A percentile compares a stretch with the other conserved stretches of the same genome.
Conservation (phyloP, 192 early-diverging fungal genomes). For the Gamsiella multidivaricata region DNA sequence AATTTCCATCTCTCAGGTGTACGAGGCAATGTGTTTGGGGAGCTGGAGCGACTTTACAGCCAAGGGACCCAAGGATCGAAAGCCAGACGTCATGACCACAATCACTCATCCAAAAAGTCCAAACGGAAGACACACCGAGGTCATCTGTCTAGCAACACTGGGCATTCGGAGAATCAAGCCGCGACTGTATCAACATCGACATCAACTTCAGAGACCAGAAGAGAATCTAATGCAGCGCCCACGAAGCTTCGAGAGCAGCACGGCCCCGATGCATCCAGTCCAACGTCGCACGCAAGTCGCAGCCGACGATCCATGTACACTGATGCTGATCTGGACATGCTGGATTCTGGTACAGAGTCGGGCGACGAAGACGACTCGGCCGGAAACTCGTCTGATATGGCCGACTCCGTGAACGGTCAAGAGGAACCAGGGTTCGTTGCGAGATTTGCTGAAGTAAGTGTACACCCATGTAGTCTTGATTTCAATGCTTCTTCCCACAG, state of each 20-base stretch:
- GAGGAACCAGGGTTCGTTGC: constrained; percentile 13
- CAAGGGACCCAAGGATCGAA: constrained; percentile 11
- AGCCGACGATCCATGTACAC: constrained; percentile 27
- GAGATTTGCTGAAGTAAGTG: constrained; percentile 28
- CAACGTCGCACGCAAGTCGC: constrained; percentile 14
- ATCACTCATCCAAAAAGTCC: constrained; percentile 9
- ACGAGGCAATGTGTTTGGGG: constrained; percentile 46
- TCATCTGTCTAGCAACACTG: not conserved
- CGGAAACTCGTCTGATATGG: not conserved
- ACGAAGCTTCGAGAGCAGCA: constrained; percentile 18
- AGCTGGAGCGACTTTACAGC: constrained; percentile 46
- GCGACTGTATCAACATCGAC: constrained; percentile 17
- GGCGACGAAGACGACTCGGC: not conserved
- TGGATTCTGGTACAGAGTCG: constrained; percentile 16
- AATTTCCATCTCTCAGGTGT: constrained; percentile 24
- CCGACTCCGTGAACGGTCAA: not conserved
- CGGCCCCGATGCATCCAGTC: constrained; percentile 4
- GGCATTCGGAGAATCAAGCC: not conserved
- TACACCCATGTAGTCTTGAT: not conserved
- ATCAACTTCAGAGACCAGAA: constrained; percentile 17
- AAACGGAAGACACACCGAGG: constrained; percentile 1
- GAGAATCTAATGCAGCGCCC: constrained; percentile 22
- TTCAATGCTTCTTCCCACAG: not conserved
- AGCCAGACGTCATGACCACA: not conserved
- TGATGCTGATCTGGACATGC: constrained; percentile 21